Evolutionary conservation across 2,329 filamentous ascomycete species (phyloP).

Genomic region (Bipolaris oryzae): DNA sequence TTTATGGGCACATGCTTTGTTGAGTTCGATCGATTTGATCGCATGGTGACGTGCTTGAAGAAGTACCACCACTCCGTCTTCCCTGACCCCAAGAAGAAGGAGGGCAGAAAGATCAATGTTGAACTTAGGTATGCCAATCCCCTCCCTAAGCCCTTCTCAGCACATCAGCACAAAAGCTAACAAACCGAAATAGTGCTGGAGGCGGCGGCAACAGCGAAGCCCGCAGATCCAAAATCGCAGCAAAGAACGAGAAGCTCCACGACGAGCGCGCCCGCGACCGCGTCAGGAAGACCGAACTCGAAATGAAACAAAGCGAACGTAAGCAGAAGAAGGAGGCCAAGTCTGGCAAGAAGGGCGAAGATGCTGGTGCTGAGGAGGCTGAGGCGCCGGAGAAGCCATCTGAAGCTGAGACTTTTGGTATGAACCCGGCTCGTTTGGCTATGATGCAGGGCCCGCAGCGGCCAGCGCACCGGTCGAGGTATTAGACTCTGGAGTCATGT

Average conservation of each 20-base stretch:
- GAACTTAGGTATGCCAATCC: slow-evolving; percentile 72
- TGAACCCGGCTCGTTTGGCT: slow-evolving; percentile 47
- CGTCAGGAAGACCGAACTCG: slow-evolving; percentile 53
- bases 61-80: slow-evolving; percentile 88
- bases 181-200: slow-evolving; percentile 65
- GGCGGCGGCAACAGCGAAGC: slow-evolving; percentile 79
- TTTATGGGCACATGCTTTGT: slow-evolving; percentile 62
- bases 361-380: slow-evolving; percentile 17
- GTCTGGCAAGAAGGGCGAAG: slow-evolving; percentile 27
- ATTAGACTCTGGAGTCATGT: slow-evolving; percentile 7
- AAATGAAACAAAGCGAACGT: slow-evolving; percentile 48
- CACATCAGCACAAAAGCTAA: slow-evolving; percentile 13
- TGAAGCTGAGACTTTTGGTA: slow-evolving; percentile 34
- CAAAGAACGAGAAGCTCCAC: slow-evolving; percentile 85
- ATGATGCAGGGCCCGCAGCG: slow-evolving; percentile 39
- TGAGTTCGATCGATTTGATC: slow-evolving; percentile 84
- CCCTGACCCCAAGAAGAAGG: slow-evolving; percentile 61
- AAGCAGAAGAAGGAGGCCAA: slow-evolving; percentile 49
- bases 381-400: slow-evolving; percentile 23
- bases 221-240: slow-evolving; percentile 76
- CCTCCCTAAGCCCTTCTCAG: not conserved
- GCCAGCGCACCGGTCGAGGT: slow-evolving; percentile 29
- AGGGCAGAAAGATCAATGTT: slow-evolving; percentile 81
- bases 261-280: slow-evolving; percentile 65
- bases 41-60: slow-evolving; percentile 91